Conservation (phyloP, 1,284 basidiomycete genomes). For the Irpex sp. region DNA sequence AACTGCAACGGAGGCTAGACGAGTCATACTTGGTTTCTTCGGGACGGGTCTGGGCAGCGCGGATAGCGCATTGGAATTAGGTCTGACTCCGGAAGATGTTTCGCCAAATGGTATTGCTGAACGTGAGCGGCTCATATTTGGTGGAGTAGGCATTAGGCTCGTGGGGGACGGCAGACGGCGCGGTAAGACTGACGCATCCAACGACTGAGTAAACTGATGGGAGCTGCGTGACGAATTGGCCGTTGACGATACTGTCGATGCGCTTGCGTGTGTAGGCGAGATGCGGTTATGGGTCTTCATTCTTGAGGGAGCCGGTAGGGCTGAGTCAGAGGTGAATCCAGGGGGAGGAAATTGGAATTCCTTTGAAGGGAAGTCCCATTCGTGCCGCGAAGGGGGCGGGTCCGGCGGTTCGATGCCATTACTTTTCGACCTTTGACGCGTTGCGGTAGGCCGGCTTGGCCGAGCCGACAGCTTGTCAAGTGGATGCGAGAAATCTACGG, state of each 20-base stretch:
- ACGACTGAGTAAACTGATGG: slow-evolving; percentile 50
- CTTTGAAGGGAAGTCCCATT: slow-evolving; percentile 38
- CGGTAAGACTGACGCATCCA: slow-evolving; percentile 42
- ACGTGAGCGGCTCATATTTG: slow-evolving; percentile 42
- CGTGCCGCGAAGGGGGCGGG: slow-evolving; percentile 18
- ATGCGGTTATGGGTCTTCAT: slow-evolving; percentile 22
- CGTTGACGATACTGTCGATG: slow-evolving; percentile 24
- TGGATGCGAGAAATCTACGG: slow-evolving; percentile 23
- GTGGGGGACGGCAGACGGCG: slow-evolving; percentile 30
- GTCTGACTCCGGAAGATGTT: slow-evolving; percentile 6
- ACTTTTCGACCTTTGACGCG: slow-evolving; percentile 43
- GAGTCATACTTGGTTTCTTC: slow-evolving; percentile 38
- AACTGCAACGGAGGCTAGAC: slow-evolving; percentile 43
- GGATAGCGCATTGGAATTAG: slow-evolving; percentile 4
- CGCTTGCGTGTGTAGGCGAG: slow-evolving; percentile 34
- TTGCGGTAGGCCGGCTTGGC: slow-evolving; percentile 20
- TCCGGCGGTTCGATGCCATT: slow-evolving; percentile 30
- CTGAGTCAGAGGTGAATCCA: slow-evolving; percentile 15
- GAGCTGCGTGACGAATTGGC: slow-evolving; percentile 25
- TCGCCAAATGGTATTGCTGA: slow-evolving; percentile 47
- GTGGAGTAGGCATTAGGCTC: slow-evolving; percentile 30
- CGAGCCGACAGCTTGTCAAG: slow-evolving; percentile 20
- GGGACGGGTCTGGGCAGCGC: slow-evolving; percentile 8
- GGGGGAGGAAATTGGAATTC: slow-evolving; percentile 39
- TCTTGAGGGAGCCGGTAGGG: slow-evolving; percentile 12